Evolutionary conservation across 2,329 filamentous ascomycete genomes (phyloP), one percentile per base, ranked within the genome.

Genomic region (Talaromyces sp.): DNA sequence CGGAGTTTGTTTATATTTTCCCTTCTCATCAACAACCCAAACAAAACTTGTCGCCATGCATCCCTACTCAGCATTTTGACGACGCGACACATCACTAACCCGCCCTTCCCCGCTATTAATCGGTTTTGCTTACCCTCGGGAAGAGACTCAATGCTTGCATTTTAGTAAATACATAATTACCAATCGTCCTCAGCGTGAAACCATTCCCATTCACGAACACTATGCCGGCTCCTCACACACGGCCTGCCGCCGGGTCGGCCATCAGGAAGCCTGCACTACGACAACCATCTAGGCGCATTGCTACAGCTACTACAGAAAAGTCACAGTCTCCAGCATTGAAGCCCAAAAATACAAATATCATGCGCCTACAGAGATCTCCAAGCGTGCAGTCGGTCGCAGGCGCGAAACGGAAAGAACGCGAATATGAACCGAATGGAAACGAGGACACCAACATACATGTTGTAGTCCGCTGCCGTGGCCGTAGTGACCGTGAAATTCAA

Each of bases 371-470:
- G 37, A 75, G 73, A 63, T 77, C 79, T 2, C 77, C 75, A 11
- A 72, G 64, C 17, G 70, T 73, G 5, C 77, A 78, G 33, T 74
- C 82, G 28, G 80, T 81, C 52, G 74, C 81, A 33, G 84, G 85
- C 22, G 81, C 80, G 45, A 96, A 97, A 78, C 86, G 92, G 68
- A 96, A 96, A 73, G 89, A 94, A 66, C 84, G 89, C 68, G 89
- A 95, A 37, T 93, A 87, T 69, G 92, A 93, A 45, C 73, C 82
- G 5, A 85, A 89, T 33, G 75, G 76, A 57, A 82, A 83, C 53
- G 87, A 92, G 66, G 91, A 96, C 73, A 97, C 93, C 7, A 99
- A 97, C 71, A 99, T 99, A 75, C 94, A 95, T 71, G 94, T 99
- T 48, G 92, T 97, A 35, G 95, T 99, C 59, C 84, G 94, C 63